These are phyloP conservation scores for Elongisporangium undulatum DNA, from an alignment of 352 stramenopile genomes.

Conservation along the genomic window DNA sequence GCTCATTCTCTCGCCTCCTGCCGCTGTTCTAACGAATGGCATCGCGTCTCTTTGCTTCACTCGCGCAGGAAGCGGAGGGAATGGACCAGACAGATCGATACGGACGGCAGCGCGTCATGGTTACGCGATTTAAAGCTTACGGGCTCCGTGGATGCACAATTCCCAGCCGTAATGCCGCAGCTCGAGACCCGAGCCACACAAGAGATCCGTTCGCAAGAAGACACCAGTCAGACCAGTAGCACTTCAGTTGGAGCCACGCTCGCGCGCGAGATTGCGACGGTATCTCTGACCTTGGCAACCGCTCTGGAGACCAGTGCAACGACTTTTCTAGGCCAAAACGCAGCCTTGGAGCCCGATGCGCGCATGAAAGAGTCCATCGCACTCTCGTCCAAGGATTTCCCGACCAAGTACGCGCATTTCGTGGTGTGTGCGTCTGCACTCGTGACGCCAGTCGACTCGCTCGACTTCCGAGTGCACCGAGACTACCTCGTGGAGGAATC, in stretches of 20 bases:
- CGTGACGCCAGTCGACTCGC: constrained; percentile 34
- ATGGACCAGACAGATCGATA: constrained; percentile 10
- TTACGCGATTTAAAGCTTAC: not conserved
- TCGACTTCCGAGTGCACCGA: constrained; percentile 38
- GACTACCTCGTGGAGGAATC: constrained; percentile 44
- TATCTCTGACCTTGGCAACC: not conserved
- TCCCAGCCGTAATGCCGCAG: not conserved
- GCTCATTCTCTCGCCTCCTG: not conserved
- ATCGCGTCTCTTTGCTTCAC: not conserved
- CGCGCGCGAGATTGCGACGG: constrained; percentile 14
- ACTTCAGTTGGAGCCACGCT: constrained; percentile 6
- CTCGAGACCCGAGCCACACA: not conserved
- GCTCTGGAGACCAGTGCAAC: not conserved
- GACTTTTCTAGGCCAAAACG: not conserved
- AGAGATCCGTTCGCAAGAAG: not conserved
- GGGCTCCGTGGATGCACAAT: not conserved
- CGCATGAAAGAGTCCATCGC: constrained; percentile 21
- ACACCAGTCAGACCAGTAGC: not conserved
- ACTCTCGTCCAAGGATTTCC: constrained; percentile 33
- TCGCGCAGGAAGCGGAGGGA: constrained; percentile 15
- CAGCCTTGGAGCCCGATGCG: constrained; percentile 3
- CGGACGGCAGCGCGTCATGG: not conserved
- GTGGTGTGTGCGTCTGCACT: constrained; percentile 27
- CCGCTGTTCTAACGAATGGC: not conserved
- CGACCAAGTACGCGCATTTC: constrained; percentile 50